Base-by-base conservation (phyloP, 805 yeast genomes). In the Candida anglica region DNA sequence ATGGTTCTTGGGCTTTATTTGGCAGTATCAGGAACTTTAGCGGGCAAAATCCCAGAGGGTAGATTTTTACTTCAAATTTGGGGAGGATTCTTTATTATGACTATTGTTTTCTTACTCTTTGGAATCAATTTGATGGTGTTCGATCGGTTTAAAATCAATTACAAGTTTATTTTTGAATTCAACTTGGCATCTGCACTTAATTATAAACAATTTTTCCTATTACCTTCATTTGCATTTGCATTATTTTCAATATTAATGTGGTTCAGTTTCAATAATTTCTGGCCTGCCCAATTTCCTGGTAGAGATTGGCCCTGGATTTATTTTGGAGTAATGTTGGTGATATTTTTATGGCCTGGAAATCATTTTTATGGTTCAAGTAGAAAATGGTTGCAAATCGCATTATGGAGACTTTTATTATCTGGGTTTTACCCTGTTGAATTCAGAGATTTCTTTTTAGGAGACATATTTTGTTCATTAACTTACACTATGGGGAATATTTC, bases 381-480 rank as follows among this genome's bases (percentile, higher is more conserved):
- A 44, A 69, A 69, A 38, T 93, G 97, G 97, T 48, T 91, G 2
- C 64, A 81, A 14, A 60, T 79, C 10, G 79, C 94, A 0, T 36
- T 80, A 1, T 75, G 89, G 70, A 69, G 98, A 49, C 62, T 93
- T 31, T 20, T 81, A 0, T 66, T 85, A 7, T 83, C 95, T 1
- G 98, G 98, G 0, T 66, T 88, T 27, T 93, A 82, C 50, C 96
- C 98, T 0, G 97, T 93, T 34, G 98, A 91, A 60, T 93, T 93
- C 53, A 72, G 89, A 37, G 98, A 93, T 58, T 91, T 93, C 67
- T 87, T 86, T 54, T 42, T 91, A 30, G 98, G 98, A 15, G 98
- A 93, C 58, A 80, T 93, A 19, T 66, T 91, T 33, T 85, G 95
- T 58, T 84, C 95, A 19, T 66, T 93, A 48, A 85, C 96, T 1